Evolutionary conservation across 306 rosid species (phyloP).

Genomic region (Datisca glomerata): DNA sequence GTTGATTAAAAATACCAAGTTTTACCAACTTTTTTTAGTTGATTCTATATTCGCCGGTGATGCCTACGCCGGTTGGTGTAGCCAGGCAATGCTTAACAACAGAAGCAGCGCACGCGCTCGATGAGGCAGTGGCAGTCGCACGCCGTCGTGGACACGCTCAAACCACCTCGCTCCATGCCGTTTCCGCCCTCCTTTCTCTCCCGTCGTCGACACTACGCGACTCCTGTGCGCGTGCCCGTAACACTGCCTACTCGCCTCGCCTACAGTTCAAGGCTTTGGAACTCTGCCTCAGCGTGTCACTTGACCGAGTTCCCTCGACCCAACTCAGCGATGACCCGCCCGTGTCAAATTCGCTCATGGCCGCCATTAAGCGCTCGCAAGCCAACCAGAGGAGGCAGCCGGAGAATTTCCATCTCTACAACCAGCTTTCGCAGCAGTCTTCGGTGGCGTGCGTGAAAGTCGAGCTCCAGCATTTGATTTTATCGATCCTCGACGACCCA

Average conservation of each 20-base stretch:
- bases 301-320: constrained; percentile 70
- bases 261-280: constrained; percentile 89
- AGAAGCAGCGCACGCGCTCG: constrained; percentile 69
- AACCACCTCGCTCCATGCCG: constrained; percentile 86
- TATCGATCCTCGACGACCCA: constrained; percentile 90
- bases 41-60: constrained; percentile 25
- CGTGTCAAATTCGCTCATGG: constrained; percentile 92
- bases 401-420: constrained; percentile 62
- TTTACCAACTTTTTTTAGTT: not conserved
- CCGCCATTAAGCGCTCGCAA: constrained; percentile 91
- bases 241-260: constrained; percentile 69
- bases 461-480: constrained; percentile 70
- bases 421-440: constrained; percentile 46
- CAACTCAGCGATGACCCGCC: constrained; percentile 60
- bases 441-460: constrained; percentile 63
- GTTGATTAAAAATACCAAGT: not conserved
- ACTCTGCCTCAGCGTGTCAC: constrained; percentile 71
- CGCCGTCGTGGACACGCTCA: constrained; percentile 85
- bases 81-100: constrained; percentile 85
- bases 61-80: constrained; percentile 83
- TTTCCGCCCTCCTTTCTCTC: constrained; percentile 62
- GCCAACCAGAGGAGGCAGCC: constrained; percentile 94
- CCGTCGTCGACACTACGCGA: constrained; percentile 67
- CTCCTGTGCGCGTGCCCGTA: constrained; percentile 75
- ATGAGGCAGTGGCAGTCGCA: constrained; percentile 87